Conservation (phyloP, 2,329 filamentous ascomycete species). For the Apiospora aurea region DNA sequence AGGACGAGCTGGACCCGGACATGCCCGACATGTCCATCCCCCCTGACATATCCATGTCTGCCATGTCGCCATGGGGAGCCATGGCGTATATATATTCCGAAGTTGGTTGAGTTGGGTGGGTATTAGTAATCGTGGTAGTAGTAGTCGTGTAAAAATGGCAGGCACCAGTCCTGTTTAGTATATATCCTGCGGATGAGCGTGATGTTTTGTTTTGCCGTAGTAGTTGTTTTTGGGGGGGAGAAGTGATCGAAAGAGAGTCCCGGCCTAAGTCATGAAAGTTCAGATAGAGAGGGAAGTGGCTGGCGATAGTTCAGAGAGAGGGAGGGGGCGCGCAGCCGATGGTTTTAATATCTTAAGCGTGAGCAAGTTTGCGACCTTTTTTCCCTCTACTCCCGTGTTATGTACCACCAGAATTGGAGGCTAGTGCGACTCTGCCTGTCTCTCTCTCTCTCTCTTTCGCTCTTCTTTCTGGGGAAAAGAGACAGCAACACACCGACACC, state of each 20-base stretch:
- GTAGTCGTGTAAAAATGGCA: neutral
- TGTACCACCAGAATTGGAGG: constrained; percentile 15
- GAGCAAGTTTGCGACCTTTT: constrained; percentile 12
- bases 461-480: neutral
- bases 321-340: neutral
- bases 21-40: constrained; percentile 38
- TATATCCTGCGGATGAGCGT: neutral
- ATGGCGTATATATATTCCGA: neutral
- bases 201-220: neutral
- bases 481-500: neutral
- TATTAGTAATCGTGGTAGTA: neutral
- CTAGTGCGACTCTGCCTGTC: neutral
- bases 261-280: constrained; percentile 9
- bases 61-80: constrained; percentile 23
- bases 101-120: neutral
- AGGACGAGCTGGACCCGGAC: constrained; percentile 21
- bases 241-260: neutral
- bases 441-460: too few relatives aligned
- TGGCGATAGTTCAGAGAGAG: neutral
- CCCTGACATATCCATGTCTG: constrained; percentile 16
- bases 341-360: constrained; percentile 7
- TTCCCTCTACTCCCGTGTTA: neutral
- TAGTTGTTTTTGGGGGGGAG: neutral
- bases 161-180: constrained; percentile 15
- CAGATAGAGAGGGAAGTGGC: neutral